Base-by-base conservation (phyloP, 306 rosid genomes). In the Sindora glabra region DNA sequence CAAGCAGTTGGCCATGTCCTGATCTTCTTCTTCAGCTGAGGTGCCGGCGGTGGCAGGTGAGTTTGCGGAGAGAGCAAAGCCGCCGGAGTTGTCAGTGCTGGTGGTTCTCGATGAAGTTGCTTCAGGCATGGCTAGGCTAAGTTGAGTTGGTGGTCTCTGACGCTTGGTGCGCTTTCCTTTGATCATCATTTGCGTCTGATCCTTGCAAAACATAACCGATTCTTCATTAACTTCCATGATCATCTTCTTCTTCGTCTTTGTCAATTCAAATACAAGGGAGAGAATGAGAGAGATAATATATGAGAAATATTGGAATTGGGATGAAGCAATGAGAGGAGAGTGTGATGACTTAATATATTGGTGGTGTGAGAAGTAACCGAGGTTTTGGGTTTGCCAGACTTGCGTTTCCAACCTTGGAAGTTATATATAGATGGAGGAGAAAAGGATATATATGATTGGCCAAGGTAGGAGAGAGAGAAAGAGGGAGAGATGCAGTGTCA, bases 121-220 rank as follows among this genome's bases (percentile, higher is more conserved):
- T 0, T 79, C 59, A 27, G 68, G 47, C 77, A 62, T 61, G 22
- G 70, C 44, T 48, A 69, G 19, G 38, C 74, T 22, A 47, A 73
- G 59, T 2, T 86, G 83, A 16, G 87, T 81, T 1, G 80, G 65
- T 4, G 60, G 50, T 51, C 91, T 72, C 9, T 29, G 87, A 19
- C 96, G 89, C 62, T 87, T 91, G 36, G 87, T 85, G 17, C 95
- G 80, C 18, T 83, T 90, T 24, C 95, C 91, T 69, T 83, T 87
- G 53, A 79, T 74, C 11, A 67, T 75, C 47, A 68, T 70, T 8
- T 76, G 76, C 30, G 64, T 22, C 5, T 66, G 69, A 44, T 69
- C 71, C 69, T 69, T 52, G 4, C 51, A 58, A 48, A 53, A 59
- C 53, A 41, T 14, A 3, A 44, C 70, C 3, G 64, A 69, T 17